Base-by-base conservation (phyloP, 2,329 filamentous ascomycete genomes). In the Chaetomiaceae sp. region DNA sequence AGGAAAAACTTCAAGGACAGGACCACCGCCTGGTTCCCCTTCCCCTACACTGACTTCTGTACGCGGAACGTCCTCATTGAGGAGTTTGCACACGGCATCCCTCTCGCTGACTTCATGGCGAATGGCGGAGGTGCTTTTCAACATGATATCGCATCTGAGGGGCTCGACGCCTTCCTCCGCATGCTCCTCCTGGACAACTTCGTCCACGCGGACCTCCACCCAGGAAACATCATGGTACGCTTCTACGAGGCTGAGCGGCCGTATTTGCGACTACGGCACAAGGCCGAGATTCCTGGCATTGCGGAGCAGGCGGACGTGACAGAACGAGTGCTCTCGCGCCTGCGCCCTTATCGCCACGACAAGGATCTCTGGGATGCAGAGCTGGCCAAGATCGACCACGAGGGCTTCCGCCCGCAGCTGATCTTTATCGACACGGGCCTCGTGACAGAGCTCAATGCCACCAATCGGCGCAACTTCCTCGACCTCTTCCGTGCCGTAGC, bases 121-220 rank as follows among this genome's bases (percentile, higher is more conserved):
- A 88, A 89, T 47, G 93, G 93, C 7, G 93, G 88, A 9, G 93
- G 93, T 4, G 81, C 88, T 1, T 98, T 95, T 67, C 89, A 96
- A 62, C 81, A 88, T 58, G 91, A 96, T 54, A 95, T 98, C 52
- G 90, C 93, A 3, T 84, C 95, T 48, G 91, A 97, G 68, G 93
- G 93, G 0, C 78, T 98, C 0, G 90, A 98, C 63, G 90, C 91
- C 3, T 98, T 98, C 66, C 69, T 98, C 40, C 88, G 90, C 59
- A 98, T 98, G 93, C 72, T 98, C 14, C 75, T 98, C 11, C 84
- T 98, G 32, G 93, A 98, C 65, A 98, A 98, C 64, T 98, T 98
- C 64, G 84, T 96, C 20, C 93, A 98, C 62, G 91, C 93, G 5
- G 93, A 98, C 62, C 71, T 98, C 24, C 93, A 98, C 62, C 93